phyloP scores from a whole-genome alignment of 2,329 filamentous ascomycete genomes.

The Fusarium odoratissimum region DNA sequence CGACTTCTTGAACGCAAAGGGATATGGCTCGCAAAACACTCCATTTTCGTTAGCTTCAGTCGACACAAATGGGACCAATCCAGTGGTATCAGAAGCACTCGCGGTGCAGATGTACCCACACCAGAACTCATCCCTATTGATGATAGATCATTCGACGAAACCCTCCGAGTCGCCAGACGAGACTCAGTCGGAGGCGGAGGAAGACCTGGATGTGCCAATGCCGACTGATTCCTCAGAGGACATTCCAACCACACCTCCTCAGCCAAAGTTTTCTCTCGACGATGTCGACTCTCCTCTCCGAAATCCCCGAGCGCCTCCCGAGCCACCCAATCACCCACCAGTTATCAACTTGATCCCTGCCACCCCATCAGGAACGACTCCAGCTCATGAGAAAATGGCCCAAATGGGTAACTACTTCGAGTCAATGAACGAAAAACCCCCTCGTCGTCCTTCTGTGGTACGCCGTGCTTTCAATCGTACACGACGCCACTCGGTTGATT shows the following conservation, averaged over 20 bases:
- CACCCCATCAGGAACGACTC: slow-evolving; percentile 70
- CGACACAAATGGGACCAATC: slow-evolving; percentile 70
- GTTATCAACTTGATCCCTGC: slow-evolving; percentile 71
- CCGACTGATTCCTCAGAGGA: slow-evolving; percentile 54
- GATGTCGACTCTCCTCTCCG: slow-evolving; percentile 71
- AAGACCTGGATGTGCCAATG: slow-evolving; percentile 41
- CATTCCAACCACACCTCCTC: slow-evolving; percentile 64
- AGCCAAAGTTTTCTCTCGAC: slow-evolving; percentile 60
- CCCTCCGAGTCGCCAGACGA: slow-evolving; percentile 59
- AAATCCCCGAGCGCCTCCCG: slow-evolving; percentile 70
- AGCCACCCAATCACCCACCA: slow-evolving; percentile 57
- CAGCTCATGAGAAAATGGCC: slow-evolving; percentile 62
- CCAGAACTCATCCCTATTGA: slow-evolving; percentile 71
- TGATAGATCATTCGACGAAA: slow-evolving; percentile 67
- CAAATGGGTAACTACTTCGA: slow-evolving; percentile 67
- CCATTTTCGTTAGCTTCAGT: slow-evolving; percentile 72
- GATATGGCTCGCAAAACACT: slow-evolving; percentile 67
- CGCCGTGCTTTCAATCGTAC: slow-evolving; percentile 65
- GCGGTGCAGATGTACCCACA: slow-evolving; percentile 72
- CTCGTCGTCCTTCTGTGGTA: slow-evolving; percentile 62
- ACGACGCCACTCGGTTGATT: slow-evolving; percentile 57
- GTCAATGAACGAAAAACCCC: slow-evolving; percentile 58
- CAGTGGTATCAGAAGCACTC: slow-evolving; percentile 71
- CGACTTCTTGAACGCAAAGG: slow-evolving; percentile 64
- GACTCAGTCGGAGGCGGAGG: slow-evolving; percentile 39